Evolutionary conservation across 73 alveolate species (phyloP).

Genomic region (Paramecium biaurelia): DNA sequence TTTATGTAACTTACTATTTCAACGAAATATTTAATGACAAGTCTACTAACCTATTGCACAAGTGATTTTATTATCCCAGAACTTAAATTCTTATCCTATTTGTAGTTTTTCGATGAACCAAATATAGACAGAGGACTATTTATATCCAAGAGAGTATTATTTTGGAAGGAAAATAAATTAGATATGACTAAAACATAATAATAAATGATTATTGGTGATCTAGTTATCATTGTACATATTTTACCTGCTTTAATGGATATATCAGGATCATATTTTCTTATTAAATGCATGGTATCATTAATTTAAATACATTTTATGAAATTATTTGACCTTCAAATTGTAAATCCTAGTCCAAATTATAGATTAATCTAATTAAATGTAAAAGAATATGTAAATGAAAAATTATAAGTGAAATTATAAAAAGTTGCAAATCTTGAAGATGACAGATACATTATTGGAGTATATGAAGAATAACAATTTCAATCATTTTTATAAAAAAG

Average conservation of each 20-base stretch:
- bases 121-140: constrained; percentile 40
- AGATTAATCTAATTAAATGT: not conserved
- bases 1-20: not conserved
- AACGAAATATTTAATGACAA: not conserved
- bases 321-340: not conserved
- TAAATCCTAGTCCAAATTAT: not conserved
- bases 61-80: constrained; percentile 35
- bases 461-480: not conserved
- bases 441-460: constrained; percentile 21
- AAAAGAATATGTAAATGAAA: not conserved
- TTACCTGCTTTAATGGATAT: not conserved
- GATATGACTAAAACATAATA: constrained; percentile 41
- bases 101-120: not conserved
- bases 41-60: constrained; percentile 21
- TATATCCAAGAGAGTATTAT: constrained; percentile 10
- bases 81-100: not conserved
- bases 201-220: not conserved
- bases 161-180: constrained; percentile 27
- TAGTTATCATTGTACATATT: constrained; percentile 8
- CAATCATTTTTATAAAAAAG: not conserved
- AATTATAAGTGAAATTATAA: not conserved
- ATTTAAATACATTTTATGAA: constrained; percentile 23
- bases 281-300: not conserved
- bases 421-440: not conserved
- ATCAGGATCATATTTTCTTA: not conserved